These are phyloP conservation scores for Apodospora peruviana DNA, from an alignment of 495 filamentous ascomycete species.

Conservation along the genomic window DNA sequence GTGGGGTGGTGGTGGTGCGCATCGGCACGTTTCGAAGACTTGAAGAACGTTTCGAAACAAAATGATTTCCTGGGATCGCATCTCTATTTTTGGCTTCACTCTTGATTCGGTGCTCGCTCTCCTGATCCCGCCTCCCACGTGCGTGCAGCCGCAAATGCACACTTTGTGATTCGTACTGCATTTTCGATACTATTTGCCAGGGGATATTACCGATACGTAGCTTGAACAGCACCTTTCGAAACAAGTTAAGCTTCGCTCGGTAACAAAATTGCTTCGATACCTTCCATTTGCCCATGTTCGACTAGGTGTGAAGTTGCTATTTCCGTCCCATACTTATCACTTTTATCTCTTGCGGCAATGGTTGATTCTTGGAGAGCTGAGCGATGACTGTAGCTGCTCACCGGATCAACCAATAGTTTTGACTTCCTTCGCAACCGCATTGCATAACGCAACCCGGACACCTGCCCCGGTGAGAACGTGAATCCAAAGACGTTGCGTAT, in stretches of 20 bases:
- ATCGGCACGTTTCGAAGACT: constrained; percentile 18
- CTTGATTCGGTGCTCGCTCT: constrained; percentile 5
- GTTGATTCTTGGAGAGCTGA: too few relatives aligned
- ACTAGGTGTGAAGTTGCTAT: not conserved
- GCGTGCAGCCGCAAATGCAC: not conserved
- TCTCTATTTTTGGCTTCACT: constrained; percentile 18
- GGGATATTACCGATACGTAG: too few relatives aligned
- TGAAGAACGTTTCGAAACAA: constrained; percentile 20
- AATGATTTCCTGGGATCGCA: not conserved
- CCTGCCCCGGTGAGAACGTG: constrained; percentile 83
- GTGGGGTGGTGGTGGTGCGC: not conserved
- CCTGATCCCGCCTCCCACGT: constrained; percentile 10
- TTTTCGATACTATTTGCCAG: too few relatives aligned
- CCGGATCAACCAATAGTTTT: constrained; percentile 28
- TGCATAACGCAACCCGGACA: constrained; percentile 80
- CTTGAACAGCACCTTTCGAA: too few relatives aligned
- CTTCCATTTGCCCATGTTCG: too few relatives aligned
- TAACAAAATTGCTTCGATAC: too few relatives aligned
- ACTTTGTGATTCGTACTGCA: not conserved
- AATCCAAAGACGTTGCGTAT: constrained; percentile 96
- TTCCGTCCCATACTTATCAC: not conserved
- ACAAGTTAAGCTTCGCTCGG: too few relatives aligned
- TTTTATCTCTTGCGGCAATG: too few relatives aligned
- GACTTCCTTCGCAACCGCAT: constrained; percentile 75
- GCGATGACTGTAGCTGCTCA: too few relatives aligned